Percentiles rank a stretch among this genome's conserved stretches.
Evolutionary conservation across 1,284 basidiomycete genomes (phyloP).

Genomic region (Ganoderma sinense): DNA sequence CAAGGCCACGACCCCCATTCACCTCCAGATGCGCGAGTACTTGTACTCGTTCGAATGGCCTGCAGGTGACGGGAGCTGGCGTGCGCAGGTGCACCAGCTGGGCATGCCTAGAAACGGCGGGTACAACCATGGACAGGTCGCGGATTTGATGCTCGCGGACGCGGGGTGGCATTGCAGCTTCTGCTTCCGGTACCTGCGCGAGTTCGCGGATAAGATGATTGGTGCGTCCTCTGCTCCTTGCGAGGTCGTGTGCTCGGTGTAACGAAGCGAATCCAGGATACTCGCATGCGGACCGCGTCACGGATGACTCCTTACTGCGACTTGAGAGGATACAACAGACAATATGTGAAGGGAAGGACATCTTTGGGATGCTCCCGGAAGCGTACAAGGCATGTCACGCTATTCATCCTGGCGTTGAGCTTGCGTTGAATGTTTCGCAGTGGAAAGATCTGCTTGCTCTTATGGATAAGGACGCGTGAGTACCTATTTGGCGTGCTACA

Average conservation of each 20-base stretch:
- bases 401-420: conserved; percentile 21
- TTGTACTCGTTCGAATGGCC: conserved; percentile 56
- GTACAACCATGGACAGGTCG: conserved; percentile 66
- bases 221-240: conserved; percentile 20
- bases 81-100: conserved; percentile 56
- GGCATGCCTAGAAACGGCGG: conserved; percentile 23
- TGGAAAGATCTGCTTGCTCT: conserved; percentile 59
- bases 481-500: conserved; percentile 8
- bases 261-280: conserved; percentile 43
- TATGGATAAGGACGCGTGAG: conserved; percentile 59
- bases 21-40: conserved; percentile 72
- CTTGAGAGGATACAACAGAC: conserved; percentile 62
- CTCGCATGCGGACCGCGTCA: conserved; percentile 72
- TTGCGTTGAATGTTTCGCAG: conserved; percentile 39
- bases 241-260: not conserved
- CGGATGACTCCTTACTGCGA: conserved; percentile 58
- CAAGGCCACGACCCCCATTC: conserved; percentile 61
- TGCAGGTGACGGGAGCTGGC: conserved; percentile 51
- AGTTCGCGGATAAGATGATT: conserved; percentile 69
- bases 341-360: conserved; percentile 68
- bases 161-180: conserved; percentile 70
- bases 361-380: conserved; percentile 74
- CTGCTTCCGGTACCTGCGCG: conserved; percentile 68
- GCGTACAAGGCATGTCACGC: conserved; percentile 51
- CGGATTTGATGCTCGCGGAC: conserved; percentile 63